These are phyloP conservation scores for Triticum dicoccoides DNA, from an alignment of 176 grass and related monocot genomes.

Conservation along the genomic window DNA sequence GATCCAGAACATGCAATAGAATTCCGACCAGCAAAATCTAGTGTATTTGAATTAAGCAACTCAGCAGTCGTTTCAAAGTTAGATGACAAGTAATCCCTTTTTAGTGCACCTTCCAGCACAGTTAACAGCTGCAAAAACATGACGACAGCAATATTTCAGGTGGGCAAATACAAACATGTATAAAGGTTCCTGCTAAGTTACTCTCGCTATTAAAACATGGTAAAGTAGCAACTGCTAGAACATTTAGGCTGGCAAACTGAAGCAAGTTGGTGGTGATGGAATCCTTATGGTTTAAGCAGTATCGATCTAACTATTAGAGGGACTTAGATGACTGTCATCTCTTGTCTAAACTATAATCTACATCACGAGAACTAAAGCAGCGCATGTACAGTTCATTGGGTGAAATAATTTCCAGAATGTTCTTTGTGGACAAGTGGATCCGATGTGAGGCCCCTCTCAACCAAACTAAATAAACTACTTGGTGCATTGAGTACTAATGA, in stretches of 20 bases:
- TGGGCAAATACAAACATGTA: background rate
- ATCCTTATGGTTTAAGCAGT: background rate
- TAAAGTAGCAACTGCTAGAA: slow-evolving; percentile 11
- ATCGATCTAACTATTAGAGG: background rate
- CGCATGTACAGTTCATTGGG: background rate
- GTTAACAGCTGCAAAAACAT: slow-evolving; percentile 64
- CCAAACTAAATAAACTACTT: background rate
- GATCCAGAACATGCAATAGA: slow-evolving; percentile 34
- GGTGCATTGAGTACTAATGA: background rate
- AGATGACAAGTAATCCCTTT: slow-evolving; percentile 65
- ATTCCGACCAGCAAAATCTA: slow-evolving; percentile 35
- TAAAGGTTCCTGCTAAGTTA: background rate
- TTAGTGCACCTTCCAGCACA: slow-evolving; percentile 77
- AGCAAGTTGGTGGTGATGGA: background rate
- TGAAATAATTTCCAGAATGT: slow-evolving; percentile 11
- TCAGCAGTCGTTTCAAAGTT: slow-evolving; percentile 79
- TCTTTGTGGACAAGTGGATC: background rate
- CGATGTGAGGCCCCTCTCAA: background rate
- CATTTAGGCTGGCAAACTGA: background rate
- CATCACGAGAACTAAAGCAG: background rate
- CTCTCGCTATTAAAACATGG: background rate
- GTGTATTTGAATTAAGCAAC: slow-evolving; percentile 49
- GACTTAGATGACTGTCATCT: background rate
- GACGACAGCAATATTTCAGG: background rate
- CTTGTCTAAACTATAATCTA: background rate